Evolutionary conservation across 495 filamentous ascomycete genomes (phyloP).

Genomic region (Xylaria cubensis): DNA sequence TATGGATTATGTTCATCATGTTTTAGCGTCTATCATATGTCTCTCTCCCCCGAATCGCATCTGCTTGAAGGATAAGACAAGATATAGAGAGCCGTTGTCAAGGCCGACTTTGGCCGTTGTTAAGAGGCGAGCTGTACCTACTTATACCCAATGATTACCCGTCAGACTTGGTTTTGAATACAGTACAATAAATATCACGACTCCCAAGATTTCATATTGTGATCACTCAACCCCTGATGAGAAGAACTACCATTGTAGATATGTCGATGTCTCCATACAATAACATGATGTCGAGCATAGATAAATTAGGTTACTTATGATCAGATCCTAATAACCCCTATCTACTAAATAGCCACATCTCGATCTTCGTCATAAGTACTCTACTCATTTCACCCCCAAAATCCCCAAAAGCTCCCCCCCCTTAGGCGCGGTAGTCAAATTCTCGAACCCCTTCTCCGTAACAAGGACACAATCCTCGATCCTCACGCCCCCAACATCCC

Average conservation of each 20-base stretch:
- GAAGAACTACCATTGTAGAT: background rate
- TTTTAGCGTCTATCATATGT: background rate
- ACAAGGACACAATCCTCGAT: conserved; percentile 93
- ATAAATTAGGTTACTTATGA: background rate
- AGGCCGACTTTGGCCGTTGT: background rate
- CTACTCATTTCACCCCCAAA: conserved; percentile 32
- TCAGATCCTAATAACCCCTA: background rate
- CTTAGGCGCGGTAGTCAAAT: conserved; percentile 84
- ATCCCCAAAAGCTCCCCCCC: conserved; percentile 60
- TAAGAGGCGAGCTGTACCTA: background rate
- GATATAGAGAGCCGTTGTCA: conserved; percentile 9
- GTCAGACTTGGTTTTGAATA: background rate
- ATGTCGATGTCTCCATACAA: background rate
- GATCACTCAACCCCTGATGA: background rate
- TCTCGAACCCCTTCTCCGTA: conserved; percentile 77
- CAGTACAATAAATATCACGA: background rate
- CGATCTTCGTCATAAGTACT: background rate
- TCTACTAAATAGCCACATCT: too few species aligned
- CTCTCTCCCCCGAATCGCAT: background rate
- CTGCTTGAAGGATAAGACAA: background rate
- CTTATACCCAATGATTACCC: background rate
- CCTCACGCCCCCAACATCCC: conserved; percentile 82
- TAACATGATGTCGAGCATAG: background rate
- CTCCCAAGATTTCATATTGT: background rate
- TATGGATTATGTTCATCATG: conserved; percentile 1